These are phyloP conservation scores for Exidia glandulosa DNA, from an alignment of 768 basidiomycete species.

Conservation along the genomic window DNA sequence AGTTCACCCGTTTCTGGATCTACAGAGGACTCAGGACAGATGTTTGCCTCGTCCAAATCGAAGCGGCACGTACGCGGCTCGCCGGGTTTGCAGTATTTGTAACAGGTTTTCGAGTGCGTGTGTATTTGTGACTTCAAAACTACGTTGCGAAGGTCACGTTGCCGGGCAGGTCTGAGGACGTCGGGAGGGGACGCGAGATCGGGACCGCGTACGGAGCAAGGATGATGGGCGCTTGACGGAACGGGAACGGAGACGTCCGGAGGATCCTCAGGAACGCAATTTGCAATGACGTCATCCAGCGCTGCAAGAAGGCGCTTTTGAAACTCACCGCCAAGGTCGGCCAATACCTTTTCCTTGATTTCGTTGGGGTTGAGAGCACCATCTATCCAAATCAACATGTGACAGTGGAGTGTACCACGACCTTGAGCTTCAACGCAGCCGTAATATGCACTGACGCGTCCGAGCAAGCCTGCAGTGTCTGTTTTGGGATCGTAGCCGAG, in stretches of 20 bases:
- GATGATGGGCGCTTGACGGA: slow-evolving; percentile 10
- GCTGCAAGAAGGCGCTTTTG: slow-evolving; percentile 8
- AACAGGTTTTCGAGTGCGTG: slow-evolving; percentile 24
- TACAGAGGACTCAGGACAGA: slow-evolving; percentile 8
- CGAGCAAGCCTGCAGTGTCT: slow-evolving; percentile 20
- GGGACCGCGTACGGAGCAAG: slow-evolving; percentile 10
- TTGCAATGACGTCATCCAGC: slow-evolving; percentile 19
- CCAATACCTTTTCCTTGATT: slow-evolving; percentile 9
- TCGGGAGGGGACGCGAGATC: neutral
- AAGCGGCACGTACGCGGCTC: slow-evolving; percentile 20
- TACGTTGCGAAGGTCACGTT: slow-evolving; percentile 17
- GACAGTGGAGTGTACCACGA: slow-evolving; percentile 28
- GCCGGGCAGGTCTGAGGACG: neutral
- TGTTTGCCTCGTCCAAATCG: slow-evolving; percentile 12
- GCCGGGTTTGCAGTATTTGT: slow-evolving; percentile 23
- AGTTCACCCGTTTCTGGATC: slow-evolving; percentile 24
- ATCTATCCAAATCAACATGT: slow-evolving; percentile 31
- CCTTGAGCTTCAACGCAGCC: slow-evolving; percentile 32
- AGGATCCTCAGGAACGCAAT: slow-evolving; percentile 12
- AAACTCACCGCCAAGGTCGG: slow-evolving; percentile 12
- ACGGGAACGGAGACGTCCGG: neutral
- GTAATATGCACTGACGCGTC: slow-evolving; percentile 24
- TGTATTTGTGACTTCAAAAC: slow-evolving; percentile 21
- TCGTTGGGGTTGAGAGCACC: slow-evolving; percentile 22
- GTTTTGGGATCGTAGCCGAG: slow-evolving; percentile 13